Percentiles rank a stretch among this genome's conserved stretches.
Conservation (phyloP, 2,329 filamentous ascomycete genomes). For the Epichloe baconii region DNA sequence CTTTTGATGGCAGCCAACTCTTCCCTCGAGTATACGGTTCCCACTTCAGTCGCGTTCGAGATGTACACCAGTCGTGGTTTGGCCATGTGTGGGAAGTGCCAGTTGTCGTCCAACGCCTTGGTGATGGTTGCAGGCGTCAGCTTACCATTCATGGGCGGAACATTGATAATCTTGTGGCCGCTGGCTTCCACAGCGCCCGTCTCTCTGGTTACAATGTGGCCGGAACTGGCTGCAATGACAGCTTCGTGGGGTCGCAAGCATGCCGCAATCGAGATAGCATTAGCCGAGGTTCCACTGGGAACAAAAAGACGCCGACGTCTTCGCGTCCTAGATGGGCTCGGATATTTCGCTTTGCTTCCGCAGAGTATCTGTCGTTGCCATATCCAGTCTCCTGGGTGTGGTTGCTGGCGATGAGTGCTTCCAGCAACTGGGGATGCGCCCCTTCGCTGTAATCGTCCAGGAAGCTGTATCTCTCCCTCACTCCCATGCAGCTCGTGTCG, state of each 20-base stretch:
- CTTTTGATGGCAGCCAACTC: constrained; percentile 29
- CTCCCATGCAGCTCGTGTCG: constrained; percentile 1
- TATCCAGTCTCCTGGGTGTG: constrained; percentile 32
- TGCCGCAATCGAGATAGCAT: constrained; percentile 37
- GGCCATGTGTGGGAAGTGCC: constrained; percentile 38
- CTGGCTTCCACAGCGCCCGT: constrained; percentile 37
- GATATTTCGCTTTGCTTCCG: constrained; percentile 28
- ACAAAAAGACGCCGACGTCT: constrained; percentile 37
- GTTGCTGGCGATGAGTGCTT: constrained; percentile 32
- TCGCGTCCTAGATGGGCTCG: constrained; percentile 21
- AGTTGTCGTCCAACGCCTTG: constrained; percentile 31
- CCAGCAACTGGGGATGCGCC: constrained; percentile 34
- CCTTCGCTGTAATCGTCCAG: constrained; percentile 40
- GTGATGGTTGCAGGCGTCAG: constrained; percentile 29
- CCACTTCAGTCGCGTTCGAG: constrained; percentile 37
- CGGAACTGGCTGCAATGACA: constrained; percentile 34
- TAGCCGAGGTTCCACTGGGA: constrained; percentile 37
- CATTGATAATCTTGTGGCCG: constrained; percentile 38
- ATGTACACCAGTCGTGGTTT: constrained; percentile 38
- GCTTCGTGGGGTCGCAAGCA: constrained; percentile 37
- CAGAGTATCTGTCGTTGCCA: constrained; percentile 31
- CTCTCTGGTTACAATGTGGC: constrained; percentile 36
- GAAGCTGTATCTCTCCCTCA: constrained; percentile 27
- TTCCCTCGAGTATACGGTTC: constrained; percentile 31
- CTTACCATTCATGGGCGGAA: constrained; percentile 31